phyloP scores from a whole-genome alignment of 2,329 filamentous ascomycete species.

The Knoxdaviesia proteae region DNA sequence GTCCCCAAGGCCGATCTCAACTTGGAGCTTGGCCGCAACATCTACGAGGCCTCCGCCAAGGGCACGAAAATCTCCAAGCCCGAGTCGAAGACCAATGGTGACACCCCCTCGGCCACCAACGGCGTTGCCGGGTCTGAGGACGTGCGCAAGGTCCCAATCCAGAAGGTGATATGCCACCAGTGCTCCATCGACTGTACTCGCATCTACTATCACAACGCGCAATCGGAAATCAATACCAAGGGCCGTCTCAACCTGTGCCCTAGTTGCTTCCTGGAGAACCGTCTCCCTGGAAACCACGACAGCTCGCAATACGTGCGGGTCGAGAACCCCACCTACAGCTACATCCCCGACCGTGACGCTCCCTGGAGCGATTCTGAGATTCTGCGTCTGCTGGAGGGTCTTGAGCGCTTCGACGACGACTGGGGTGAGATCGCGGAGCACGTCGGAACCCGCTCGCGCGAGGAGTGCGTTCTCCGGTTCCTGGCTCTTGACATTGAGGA shows the following conservation, averaged over 20 bases:
- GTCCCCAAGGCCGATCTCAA: conserved; percentile 64
- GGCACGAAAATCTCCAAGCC: conserved; percentile 46
- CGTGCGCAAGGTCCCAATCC: conserved; percentile 41
- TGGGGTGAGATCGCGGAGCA: conserved; percentile 88
- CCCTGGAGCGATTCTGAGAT: conserved; percentile 84
- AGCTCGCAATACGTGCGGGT: conserved; percentile 70
- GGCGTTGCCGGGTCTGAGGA: conserved; percentile 37
- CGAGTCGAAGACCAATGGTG: conserved; percentile 57
- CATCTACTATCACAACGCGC: conserved; percentile 37
- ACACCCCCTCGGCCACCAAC: conserved; percentile 40
- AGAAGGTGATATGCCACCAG: conserved; percentile 65
- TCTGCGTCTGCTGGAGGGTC: conserved; percentile 69
- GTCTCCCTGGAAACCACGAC: conserved; percentile 60
- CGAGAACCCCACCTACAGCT: conserved; percentile 69
- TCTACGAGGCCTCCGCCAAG: conserved; percentile 84
- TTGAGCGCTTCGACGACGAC: conserved; percentile 88
- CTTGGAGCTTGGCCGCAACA: conserved; percentile 81
- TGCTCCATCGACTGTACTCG: conserved; percentile 76
- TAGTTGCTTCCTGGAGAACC: conserved; percentile 69
- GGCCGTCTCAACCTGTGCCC: conserved; percentile 77
- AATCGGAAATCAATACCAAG: conserved; percentile 37
- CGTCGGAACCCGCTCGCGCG: conserved; percentile 73
- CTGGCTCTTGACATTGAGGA: conserved; percentile 92
- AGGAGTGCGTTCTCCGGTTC: conserved; percentile 95
- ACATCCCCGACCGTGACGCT: conserved; percentile 61